Evolutionary conservation across 345 rosid genomes (phyloP), one percentile per base, ranked within the genome.

Genomic region (Clarkia xantiana): DNA sequence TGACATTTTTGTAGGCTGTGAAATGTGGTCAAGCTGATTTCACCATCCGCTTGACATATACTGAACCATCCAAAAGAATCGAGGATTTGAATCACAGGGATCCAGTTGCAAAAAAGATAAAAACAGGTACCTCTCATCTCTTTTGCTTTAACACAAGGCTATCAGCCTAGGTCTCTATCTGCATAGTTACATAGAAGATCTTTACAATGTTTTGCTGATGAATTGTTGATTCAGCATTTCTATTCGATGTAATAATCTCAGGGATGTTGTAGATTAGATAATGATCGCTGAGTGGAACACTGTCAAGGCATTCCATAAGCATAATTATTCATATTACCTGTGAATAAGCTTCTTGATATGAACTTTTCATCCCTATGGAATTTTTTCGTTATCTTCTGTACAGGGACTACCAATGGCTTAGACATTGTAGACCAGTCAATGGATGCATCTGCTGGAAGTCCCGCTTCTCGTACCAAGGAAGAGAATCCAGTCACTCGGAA

Each of bases 11-110:
- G 71, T 86, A 86, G 97, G 84, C 72, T 49, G 76, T 70, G 63
- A 77, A 77, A 79, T 72, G 71, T 52, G 70, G 79, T 47, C 61
- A 72, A 40, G 67, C 76, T 58, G 51, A 76, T 63, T 75, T 76
- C 54, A 79, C 70, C 36, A 73, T 90, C 55, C 84, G 89, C 62
- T 62, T 86, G 71, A 79, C 80, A 29, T 90, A 77, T 67, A 57
- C 69, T 13, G 69, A 55, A 60, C 56, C 71, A 23, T 69, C 71
- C 18, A 64, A 58, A 59, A 55, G 13, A 42, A 62, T 53, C 51
- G 60, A 61, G 11, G 42, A 59, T 61, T 56, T 61, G 39, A 54
- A 51, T 10, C 64, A 64, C 54, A 63, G 60, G 58, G 68, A 41
- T 14, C 68, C 60, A 48, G 72, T 63, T 61, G 59, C 62, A 71